Percentiles rank a stretch among this genome's conserved stretches.
These are phyloP conservation scores for Nitzschia palea DNA, from an alignment of 108 stramenopile genomes.

Conservation along the genomic window DNA sequence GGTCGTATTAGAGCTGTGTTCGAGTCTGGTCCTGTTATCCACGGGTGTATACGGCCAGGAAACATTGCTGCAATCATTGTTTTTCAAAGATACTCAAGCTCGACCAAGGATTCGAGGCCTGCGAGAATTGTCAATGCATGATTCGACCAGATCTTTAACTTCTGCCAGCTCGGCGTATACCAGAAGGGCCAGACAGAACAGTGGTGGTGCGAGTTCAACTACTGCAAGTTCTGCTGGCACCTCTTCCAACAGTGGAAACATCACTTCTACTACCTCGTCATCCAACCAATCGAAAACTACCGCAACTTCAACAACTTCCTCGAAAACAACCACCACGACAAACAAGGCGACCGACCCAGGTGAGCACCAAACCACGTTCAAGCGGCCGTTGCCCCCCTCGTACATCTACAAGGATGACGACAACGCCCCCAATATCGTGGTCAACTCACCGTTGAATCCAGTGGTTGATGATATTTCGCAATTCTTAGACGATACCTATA, in stretches of 20 bases:
- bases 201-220: too few species aligned
- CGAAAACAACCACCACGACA: background rate
- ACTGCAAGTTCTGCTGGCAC: background rate
- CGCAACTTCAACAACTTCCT: background rate
- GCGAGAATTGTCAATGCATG: too few species aligned
- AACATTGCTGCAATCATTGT: too few species aligned
- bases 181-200: too few species aligned
- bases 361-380: background rate
- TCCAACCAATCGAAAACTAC: background rate
- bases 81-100: too few species aligned
- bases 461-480: constrained; percentile 16
- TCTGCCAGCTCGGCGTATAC: too few species aligned
- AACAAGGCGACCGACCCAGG: constrained; percentile 6
- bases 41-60: too few species aligned
- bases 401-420: constrained; percentile 9
- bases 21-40: too few species aligned
- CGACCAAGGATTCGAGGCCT: too few species aligned
- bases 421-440: background rate
- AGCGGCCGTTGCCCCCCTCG: background rate
- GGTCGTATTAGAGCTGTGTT: too few species aligned
- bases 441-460: constrained; percentile 12
- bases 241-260: background rate
- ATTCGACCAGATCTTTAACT: too few species aligned
- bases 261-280: background rate
- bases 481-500: constrained; percentile 9